phyloP scores from a whole-genome alignment of 208 protist species.

The Leishmania gerbilli region DNA sequence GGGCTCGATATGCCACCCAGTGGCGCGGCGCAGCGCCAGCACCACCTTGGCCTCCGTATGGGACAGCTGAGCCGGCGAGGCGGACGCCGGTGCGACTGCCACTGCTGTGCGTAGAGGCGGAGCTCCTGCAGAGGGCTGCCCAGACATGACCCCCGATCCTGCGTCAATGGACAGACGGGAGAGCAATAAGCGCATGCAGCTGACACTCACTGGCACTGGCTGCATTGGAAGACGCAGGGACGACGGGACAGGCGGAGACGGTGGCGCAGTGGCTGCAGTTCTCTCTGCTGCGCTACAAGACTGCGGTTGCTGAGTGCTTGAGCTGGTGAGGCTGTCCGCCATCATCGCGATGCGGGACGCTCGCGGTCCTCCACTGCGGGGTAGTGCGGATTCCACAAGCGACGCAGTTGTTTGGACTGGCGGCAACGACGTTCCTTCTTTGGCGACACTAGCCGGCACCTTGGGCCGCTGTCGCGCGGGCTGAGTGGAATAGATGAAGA shows the following conservation, averaged over 20 bases:
- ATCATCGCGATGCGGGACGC: neutral
- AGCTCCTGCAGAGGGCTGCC: neutral
- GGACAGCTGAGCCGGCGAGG: constrained; percentile 10
- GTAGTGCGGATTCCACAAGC: neutral
- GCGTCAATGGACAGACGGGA: constrained; percentile 10
- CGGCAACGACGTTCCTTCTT: neutral
- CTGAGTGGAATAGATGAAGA: constrained; percentile 73
- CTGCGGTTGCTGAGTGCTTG: neutral
- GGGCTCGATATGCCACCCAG: constrained; percentile 52
- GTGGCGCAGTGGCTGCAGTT: constrained; percentile 2
- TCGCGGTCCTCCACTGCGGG: neutral
- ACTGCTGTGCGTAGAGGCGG: neutral
- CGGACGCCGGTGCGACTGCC: neutral
- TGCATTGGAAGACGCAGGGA: constrained; percentile 16
- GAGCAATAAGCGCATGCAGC: constrained; percentile 26
- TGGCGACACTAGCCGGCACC: neutral
- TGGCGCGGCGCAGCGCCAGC: constrained; percentile 27
- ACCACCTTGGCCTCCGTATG: constrained; percentile 25
- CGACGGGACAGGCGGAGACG: constrained; percentile 5
- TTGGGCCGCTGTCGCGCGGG: constrained; percentile 19
- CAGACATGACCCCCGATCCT: neutral
- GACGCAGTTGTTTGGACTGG: neutral
- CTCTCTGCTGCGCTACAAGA: neutral
- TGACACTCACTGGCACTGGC: constrained; percentile 22
- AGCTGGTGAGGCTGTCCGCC: neutral